A percentile compares a stretch with the other conserved stretches of the same genome.
phyloP scores from a whole-genome alignment of 768 basidiomycete genomes.

The Antrodiella citrinella region DNA sequence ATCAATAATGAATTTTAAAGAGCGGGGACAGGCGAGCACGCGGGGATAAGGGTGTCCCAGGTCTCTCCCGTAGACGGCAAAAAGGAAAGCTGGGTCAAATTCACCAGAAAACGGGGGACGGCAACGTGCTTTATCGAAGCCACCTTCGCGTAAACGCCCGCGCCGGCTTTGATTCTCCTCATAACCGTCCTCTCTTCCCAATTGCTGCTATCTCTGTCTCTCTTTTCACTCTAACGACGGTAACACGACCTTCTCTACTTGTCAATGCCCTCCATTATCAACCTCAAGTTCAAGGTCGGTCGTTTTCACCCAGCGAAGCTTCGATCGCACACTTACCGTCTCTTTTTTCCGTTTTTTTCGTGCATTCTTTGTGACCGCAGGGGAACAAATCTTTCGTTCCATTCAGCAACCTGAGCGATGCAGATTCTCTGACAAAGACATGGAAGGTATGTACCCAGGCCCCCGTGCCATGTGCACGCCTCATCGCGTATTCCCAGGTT shows the following conservation, averaged over 20 bases:
- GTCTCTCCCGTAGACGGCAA: not conserved
- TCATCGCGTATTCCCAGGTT: conserved; percentile 39
- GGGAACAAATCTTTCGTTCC: conserved; percentile 95
- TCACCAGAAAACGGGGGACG: not conserved
- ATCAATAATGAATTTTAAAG: not conserved
- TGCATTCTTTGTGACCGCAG: conserved; percentile 24
- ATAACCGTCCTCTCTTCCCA: conserved; percentile 8
- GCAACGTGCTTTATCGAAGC: not conserved
- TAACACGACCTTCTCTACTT: conserved; percentile 8
- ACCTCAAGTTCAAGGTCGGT: conserved; percentile 77
- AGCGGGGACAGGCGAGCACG: not conserved
- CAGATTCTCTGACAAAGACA: conserved; percentile 79
- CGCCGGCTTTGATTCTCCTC: conserved; percentile 10
- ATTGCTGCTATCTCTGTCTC: conserved; percentile 3
- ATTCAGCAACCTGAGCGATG: conserved; percentile 81
- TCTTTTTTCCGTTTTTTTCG: conserved; percentile 7
- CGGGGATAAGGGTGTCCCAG: not conserved
- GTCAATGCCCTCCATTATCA: conserved; percentile 73
- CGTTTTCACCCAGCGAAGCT: conserved; percentile 8
- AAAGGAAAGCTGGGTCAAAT: not conserved
- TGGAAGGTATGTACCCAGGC: conserved; percentile 69
- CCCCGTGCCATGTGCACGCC: conserved; percentile 8
- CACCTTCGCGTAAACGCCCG: not conserved
- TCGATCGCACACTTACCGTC: conserved; percentile 10
- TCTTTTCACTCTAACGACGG: conserved; percentile 6